phyloP scores from a whole-genome alignment of 495 filamentous ascomycete species.

The Annulohypoxylon moriforme region DNA sequence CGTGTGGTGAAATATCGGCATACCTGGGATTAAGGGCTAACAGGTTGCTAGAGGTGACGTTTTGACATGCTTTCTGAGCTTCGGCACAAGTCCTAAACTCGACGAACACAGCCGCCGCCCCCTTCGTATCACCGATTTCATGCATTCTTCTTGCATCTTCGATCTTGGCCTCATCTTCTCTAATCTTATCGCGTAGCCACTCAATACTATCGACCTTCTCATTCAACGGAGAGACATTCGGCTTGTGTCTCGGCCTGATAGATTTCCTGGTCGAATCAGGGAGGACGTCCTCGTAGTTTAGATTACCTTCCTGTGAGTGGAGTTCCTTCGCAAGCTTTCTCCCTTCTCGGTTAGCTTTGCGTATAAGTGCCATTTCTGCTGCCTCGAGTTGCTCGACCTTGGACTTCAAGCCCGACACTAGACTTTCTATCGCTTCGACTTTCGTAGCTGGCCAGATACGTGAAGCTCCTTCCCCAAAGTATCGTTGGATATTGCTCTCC shows the following conservation, averaged over 20 bases:
- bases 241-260: conserved; percentile 66
- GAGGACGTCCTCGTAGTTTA: conserved; percentile 60
- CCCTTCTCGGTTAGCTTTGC: conserved; percentile 67
- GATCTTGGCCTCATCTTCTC: conserved; percentile 78
- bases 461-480: conserved; percentile 69
- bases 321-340: conserved; percentile 58
- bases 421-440: conserved; percentile 64
- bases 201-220: conserved; percentile 84
- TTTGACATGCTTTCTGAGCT: conserved; percentile 86
- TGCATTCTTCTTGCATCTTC: conserved; percentile 73
- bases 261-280: conserved; percentile 61
- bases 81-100: conserved; percentile 81
- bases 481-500: conserved; percentile 65
- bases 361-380: conserved; percentile 73
- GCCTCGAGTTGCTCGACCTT: conserved; percentile 70
- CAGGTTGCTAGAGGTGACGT: conserved; percentile 79
- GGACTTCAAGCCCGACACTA: conserved; percentile 69
- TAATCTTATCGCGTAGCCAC: conserved; percentile 81
- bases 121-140: conserved; percentile 67
- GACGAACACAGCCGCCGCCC: conserved; percentile 71
- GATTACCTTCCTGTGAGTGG: conserved; percentile 61
- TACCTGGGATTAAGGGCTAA: conserved; percentile 87
- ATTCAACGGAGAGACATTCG: conserved; percentile 62
- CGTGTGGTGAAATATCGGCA: conserved; percentile 79
- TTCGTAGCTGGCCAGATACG: conserved; percentile 72